Conservation (phyloP, 2,329 filamentous ascomycete species). For the Acrodontium crateriforme region DNA sequence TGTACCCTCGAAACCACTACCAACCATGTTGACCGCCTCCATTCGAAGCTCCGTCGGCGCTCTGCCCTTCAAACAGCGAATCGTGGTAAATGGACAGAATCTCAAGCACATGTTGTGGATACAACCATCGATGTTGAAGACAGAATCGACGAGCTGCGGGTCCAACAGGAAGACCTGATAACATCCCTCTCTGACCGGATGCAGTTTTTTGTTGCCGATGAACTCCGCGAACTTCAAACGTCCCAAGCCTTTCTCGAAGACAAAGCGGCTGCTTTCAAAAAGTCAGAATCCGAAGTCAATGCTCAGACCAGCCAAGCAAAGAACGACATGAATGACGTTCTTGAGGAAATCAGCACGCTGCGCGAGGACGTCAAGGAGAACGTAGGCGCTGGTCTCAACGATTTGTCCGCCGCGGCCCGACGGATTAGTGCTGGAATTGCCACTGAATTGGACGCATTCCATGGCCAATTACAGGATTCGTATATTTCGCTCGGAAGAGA, state of each 20-base stretch:
- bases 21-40: constrained; percentile 64
- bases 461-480: constrained; percentile 69
- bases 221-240: constrained; percentile 55
- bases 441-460: constrained; percentile 71
- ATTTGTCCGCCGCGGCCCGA: constrained; percentile 71
- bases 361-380: constrained; percentile 76
- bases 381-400: constrained; percentile 71
- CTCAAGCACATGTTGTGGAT: constrained; percentile 60
- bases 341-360: constrained; percentile 84
- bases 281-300: constrained; percentile 54
- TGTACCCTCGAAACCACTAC: constrained; percentile 66
- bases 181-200: constrained; percentile 55
- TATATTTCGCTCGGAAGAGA: constrained; percentile 75
- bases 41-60: constrained; percentile 74
- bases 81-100: constrained; percentile 61
- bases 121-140: constrained; percentile 66
- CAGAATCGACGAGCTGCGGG: constrained; percentile 58
- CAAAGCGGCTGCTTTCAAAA: constrained; percentile 53
- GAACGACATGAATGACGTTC: constrained; percentile 76
- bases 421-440: constrained; percentile 83
- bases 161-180: constrained; percentile 59
- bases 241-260: constrained; percentile 59
- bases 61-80: constrained; percentile 74
- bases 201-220: constrained; percentile 60
- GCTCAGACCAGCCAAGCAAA: constrained; percentile 55